Conservation (phyloP, 306 rosid species). For the Psophocarpus tetragonolobus region DNA sequence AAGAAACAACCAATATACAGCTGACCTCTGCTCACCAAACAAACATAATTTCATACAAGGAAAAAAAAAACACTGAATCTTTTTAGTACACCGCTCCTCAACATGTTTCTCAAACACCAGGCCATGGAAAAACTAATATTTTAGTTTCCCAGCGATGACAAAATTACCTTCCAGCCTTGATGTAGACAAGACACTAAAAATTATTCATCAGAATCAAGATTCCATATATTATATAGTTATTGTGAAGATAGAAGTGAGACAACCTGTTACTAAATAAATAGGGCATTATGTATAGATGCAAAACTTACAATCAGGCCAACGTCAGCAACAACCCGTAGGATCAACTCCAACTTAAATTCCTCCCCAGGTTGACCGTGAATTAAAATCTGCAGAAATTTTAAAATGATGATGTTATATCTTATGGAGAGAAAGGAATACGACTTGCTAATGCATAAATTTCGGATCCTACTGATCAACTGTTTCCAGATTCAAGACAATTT, state of each 20-base stretch:
- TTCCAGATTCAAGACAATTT: conserved; percentile 6
- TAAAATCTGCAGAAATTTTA: conserved; percentile 61
- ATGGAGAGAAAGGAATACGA: conserved; percentile 10
- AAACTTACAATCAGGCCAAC: conserved; percentile 72
- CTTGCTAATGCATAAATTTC: conserved; percentile 15
- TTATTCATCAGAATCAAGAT: neutral
- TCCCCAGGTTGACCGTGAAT: conserved; percentile 87
- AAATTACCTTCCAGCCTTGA: conserved; percentile 18
- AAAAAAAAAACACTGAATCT: neutral
- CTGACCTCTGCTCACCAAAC: neutral
- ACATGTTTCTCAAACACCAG: conserved; percentile 23
- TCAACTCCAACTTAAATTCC: conserved; percentile 95
- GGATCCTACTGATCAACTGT: neutral
- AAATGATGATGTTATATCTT: conserved; percentile 18
- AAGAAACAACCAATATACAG: conserved; percentile 12
- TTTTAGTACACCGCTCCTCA: conserved; percentile 1
- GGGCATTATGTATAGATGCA: conserved; percentile 22
- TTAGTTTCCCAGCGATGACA: conserved; percentile 28
- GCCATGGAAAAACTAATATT: conserved; percentile 9
- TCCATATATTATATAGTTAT: neutral
- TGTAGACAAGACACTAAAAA: neutral
- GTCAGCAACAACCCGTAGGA: conserved; percentile 93
- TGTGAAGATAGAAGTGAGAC: conserved; percentile 2
- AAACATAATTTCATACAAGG: conserved; percentile 6
- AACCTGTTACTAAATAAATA: neutral